Evolutionary conservation across 805 yeast genomes (phyloP).

Genomic region (Helenozyma baotianmanensis): DNA sequence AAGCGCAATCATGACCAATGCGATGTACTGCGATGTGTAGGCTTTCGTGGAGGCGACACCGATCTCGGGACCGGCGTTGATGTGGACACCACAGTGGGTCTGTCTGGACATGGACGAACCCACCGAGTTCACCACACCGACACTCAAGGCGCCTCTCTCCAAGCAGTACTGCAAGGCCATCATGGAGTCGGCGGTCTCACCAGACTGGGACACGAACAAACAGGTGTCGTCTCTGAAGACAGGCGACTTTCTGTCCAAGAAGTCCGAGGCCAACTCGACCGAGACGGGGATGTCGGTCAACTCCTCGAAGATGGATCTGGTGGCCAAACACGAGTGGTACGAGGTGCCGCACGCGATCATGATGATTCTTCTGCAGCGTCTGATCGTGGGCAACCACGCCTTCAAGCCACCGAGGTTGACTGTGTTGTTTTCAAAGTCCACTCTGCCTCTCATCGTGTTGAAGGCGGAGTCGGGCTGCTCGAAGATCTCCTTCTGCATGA

Average conservation of each 20-base stretch:
- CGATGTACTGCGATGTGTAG: conserved; percentile 96
- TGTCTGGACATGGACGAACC: conserved; percentile 96
- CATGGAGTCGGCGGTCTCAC: conserved; percentile 98
- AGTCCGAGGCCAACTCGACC: conserved; percentile 91
- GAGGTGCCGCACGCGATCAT: conserved; percentile 99
- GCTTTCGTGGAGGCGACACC: conserved; percentile 99
- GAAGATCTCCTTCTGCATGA: conserved; percentile 97
- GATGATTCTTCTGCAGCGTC: conserved; percentile 91
- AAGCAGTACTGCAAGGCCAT: conserved; percentile 91
- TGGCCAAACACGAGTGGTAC: conserved; percentile 96
- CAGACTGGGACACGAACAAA: conserved; percentile 96
- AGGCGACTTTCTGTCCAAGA: conserved; percentile 92
- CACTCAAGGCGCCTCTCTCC: conserved; percentile 95
- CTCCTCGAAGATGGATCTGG: conserved; percentile 94
- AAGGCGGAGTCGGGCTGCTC: conserved; percentile 98
- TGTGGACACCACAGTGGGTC: conserved; percentile 99
- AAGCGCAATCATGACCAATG: conserved; percentile 93
- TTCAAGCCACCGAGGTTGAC: conserved; percentile 89
- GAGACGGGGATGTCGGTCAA: conserved; percentile 91
- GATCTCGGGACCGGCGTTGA: conserved; percentile 98
- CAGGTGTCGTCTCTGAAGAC: conserved; percentile 98
- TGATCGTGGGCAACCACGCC: conserved; percentile 76
- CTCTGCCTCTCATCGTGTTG: conserved; percentile 99
- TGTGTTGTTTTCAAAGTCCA: conserved; percentile 76
- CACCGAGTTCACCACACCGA: conserved; percentile 95